These are phyloP conservation scores for Chaetomiaceae sp. DNA, from an alignment of 2,329 filamentous ascomycete species.

Conservation along the genomic window DNA sequence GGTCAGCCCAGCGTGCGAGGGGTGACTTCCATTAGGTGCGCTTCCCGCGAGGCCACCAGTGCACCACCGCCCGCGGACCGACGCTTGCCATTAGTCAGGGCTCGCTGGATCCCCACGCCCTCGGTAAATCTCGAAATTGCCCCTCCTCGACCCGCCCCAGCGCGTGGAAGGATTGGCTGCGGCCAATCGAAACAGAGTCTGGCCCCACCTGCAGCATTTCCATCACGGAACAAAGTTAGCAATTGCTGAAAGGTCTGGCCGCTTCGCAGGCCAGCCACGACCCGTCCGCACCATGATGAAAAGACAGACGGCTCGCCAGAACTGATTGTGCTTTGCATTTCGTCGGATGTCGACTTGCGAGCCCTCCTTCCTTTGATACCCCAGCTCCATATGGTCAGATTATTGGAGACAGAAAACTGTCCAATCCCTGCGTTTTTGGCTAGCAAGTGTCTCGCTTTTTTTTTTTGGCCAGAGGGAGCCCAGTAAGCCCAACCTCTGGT, in stretches of 20 bases:
- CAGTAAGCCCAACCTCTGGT: too few relatives aligned
- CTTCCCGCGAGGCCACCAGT: constrained; percentile 10
- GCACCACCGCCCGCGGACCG: constrained; percentile 15
- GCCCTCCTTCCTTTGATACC: too few relatives aligned
- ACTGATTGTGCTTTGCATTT: too few relatives aligned
- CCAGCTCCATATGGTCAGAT: too few relatives aligned
- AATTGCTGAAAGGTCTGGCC: constrained; percentile 8
- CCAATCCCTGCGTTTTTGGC: too few relatives aligned
- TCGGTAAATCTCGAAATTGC: constrained; percentile 22
- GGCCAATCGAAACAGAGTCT: constrained; percentile 16
- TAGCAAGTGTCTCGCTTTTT: too few relatives aligned
- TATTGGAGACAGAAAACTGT: too few relatives aligned
- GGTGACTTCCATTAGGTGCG: constrained; percentile 9
- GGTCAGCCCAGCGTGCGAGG: not conserved
- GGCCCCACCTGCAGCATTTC: constrained; percentile 13
- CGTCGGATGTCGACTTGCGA: too few relatives aligned
- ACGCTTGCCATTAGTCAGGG: constrained; percentile 23
- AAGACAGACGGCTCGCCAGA: too few relatives aligned
- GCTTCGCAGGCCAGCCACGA: not conserved
- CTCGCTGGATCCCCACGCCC: constrained; percentile 19
- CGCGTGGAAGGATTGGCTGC: not conserved
- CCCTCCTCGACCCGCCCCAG: constrained; percentile 13
- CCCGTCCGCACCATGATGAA: not conserved
- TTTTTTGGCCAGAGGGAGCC: too few relatives aligned
- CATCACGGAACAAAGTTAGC: constrained; percentile 19